phyloP scores from a whole-genome alignment of 2,329 filamentous ascomycete species.

The Ophidiomyces ophidiicola region DNA sequence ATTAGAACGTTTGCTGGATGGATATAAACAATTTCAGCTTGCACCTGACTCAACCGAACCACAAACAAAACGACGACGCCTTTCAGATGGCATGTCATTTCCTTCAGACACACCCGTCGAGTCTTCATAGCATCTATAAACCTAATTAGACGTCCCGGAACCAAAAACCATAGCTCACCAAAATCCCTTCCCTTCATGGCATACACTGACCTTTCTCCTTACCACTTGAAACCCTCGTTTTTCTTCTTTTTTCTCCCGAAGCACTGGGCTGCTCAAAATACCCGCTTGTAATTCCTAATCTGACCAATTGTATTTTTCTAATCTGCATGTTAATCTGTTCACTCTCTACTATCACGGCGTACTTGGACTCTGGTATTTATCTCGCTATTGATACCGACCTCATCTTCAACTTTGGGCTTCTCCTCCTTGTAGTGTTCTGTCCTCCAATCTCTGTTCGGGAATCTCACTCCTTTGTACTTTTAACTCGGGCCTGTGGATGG shows the following conservation, averaged over 20 bases:
- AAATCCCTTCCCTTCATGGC: background rate
- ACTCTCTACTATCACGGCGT: constrained; percentile 2
- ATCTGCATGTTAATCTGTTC: background rate
- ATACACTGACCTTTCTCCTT: background rate
- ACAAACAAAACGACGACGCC: constrained; percentile 44
- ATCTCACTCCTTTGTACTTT: too few relatives aligned
- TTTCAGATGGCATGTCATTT: constrained; percentile 42
- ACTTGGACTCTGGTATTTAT: background rate
- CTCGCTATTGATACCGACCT: background rate
- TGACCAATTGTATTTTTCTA: constrained; percentile 6
- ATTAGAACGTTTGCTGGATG: constrained; percentile 46
- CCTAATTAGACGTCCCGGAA: background rate
- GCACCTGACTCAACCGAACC: constrained; percentile 33
- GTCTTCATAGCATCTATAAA: background rate
- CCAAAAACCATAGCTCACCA: too few relatives aligned
- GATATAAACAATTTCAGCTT: constrained; percentile 16
- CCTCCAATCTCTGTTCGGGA: too few relatives aligned
- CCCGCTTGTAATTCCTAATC: constrained; percentile 7
- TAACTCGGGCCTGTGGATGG: too few relatives aligned
- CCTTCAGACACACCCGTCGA: background rate
- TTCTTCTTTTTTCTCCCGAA: constrained; percentile 6
- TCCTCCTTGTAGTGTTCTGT: too few relatives aligned
- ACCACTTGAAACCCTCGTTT: constrained; percentile 6
- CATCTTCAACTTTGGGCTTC: too few relatives aligned
- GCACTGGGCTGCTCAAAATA: constrained; percentile 3